phyloP scores from a whole-genome alignment of 148 eudicot genomes.

The Oxyria digyna region DNA sequence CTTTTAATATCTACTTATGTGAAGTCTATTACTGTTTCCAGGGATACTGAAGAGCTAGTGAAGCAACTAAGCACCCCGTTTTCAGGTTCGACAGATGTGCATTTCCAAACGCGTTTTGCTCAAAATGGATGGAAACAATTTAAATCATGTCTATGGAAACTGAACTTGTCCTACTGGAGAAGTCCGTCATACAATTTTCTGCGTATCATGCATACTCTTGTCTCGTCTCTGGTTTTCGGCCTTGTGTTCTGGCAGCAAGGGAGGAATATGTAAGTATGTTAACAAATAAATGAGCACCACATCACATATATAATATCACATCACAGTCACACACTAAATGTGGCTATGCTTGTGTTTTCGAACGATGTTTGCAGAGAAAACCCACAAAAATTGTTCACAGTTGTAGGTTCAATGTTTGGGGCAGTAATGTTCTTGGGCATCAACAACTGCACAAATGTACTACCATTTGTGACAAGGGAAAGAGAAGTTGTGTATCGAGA shows the following conservation, averaged over 20 bases:
- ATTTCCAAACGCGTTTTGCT: slow-evolving; percentile 41
- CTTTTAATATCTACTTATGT: too few species aligned
- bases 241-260: slow-evolving; percentile 67
- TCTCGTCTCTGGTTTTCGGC: slow-evolving; percentile 43
- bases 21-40: too few species aligned
- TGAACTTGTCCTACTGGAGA: slow-evolving; percentile 75
- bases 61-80: slow-evolving; percentile 35
- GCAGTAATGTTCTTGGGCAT: slow-evolving; percentile 49
- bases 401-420: slow-evolving; percentile 48
- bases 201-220: slow-evolving; percentile 23
- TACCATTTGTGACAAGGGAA: slow-evolving; percentile 47
- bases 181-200: slow-evolving; percentile 65
- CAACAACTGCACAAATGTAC: slow-evolving; percentile 31
- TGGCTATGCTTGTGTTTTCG: too few species aligned
- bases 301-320: too few species aligned
- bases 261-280: slow-evolving; percentile 46
- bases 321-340: too few species aligned
- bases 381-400: slow-evolving; percentile 48
- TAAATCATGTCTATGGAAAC: slow-evolving; percentile 76
- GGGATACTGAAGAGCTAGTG: slow-evolving; percentile 46
- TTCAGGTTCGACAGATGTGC: slow-evolving; percentile 45
- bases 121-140: slow-evolving; percentile 72
- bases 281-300: too few species aligned
- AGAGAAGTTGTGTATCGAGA: slow-evolving; percentile 65
- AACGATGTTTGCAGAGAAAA: too few species aligned